phyloP scores from a whole-genome alignment of 1,284 basidiomycete species.

The Macrocybe sp. region DNA sequence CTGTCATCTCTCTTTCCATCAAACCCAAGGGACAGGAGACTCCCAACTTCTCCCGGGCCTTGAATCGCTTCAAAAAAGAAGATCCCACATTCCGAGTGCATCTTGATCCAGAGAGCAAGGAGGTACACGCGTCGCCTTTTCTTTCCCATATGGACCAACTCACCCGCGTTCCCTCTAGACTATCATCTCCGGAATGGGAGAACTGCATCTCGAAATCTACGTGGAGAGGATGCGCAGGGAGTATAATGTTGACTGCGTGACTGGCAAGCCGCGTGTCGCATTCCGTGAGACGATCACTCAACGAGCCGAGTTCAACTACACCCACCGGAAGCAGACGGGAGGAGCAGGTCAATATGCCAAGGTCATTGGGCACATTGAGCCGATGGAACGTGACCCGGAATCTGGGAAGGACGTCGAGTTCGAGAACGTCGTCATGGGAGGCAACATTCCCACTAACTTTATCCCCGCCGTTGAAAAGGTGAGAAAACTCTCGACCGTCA shows the following conservation, averaged over 20 bases:
- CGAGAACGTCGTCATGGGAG: conserved; percentile 88
- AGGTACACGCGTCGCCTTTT: conserved; percentile 44
- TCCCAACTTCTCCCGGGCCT: conserved; percentile 93
- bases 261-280: conserved; percentile 95
- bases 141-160: not conserved
- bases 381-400: conserved; percentile 72
- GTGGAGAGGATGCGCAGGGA: conserved; percentile 99
- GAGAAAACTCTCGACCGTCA: conserved; percentile 8
- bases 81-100: conserved; percentile 99
- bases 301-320: conserved; percentile 82
- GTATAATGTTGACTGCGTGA: conserved; percentile 92
- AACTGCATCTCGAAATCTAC: conserved; percentile 98
- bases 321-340: conserved; percentile 98
- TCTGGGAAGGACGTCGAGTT: conserved; percentile 87
- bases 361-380: conserved; percentile 90
- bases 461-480: conserved; percentile 97
- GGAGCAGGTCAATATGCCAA: conserved; percentile 97
- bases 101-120: conserved; percentile 90
- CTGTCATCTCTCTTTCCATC: conserved; percentile 95
- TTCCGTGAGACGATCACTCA: conserved; percentile 94
- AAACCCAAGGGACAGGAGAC: conserved; percentile 91
- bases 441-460: conserved; percentile 87
- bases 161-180: conserved; percentile 49
- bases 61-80: conserved; percentile 98
- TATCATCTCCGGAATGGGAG: conserved; percentile 99